These are phyloP conservation scores for Tolypocladium ovalisporum DNA, from an alignment of 2,329 filamentous ascomycete species.

Conservation along the genomic window DNA sequence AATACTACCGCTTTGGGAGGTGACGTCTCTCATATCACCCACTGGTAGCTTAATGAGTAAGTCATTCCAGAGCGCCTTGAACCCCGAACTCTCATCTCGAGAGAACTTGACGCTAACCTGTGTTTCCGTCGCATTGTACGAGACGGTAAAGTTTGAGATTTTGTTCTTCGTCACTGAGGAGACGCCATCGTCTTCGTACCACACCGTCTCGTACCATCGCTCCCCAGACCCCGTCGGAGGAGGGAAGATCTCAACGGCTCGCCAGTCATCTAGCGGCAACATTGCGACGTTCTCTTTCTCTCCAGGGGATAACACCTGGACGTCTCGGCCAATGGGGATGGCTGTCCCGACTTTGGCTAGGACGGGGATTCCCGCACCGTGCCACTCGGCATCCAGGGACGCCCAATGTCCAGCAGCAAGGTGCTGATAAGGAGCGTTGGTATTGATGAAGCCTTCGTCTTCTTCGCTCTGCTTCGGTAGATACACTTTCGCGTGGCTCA, in stretches of 20 bases:
- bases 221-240: conserved; percentile 10
- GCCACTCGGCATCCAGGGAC: conserved; percentile 28
- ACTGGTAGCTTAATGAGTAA: conserved; percentile 19
- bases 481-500: conserved; percentile 44
- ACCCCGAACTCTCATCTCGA: conserved; percentile 19
- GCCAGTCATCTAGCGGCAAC: conserved; percentile 29
- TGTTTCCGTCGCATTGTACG: conserved; percentile 10
- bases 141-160: conserved; percentile 20
- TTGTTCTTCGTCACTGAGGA: conserved; percentile 17
- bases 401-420: conserved; percentile 32
- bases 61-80: conserved; percentile 21
- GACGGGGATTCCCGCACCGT: conserved; percentile 28
- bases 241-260: conserved; percentile 32
- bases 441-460: conserved; percentile 50
- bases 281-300: conserved; percentile 26
- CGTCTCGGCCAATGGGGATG: conserved; percentile 25
- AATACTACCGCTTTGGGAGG: conserved; percentile 2
- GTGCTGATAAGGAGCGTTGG: conserved; percentile 50
- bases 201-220: conserved; percentile 17
- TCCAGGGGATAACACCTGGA: conserved; percentile 23
- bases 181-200: conserved; percentile 29
- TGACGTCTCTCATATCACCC: conserved; percentile 15
- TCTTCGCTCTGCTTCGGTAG: conserved; percentile 34
- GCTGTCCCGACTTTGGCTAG: conserved; percentile 26
- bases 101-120: conserved; percentile 16